These are phyloP conservation scores for Brassica cretica DNA, from an alignment of 345 rosid species.

Conservation along the genomic window DNA sequence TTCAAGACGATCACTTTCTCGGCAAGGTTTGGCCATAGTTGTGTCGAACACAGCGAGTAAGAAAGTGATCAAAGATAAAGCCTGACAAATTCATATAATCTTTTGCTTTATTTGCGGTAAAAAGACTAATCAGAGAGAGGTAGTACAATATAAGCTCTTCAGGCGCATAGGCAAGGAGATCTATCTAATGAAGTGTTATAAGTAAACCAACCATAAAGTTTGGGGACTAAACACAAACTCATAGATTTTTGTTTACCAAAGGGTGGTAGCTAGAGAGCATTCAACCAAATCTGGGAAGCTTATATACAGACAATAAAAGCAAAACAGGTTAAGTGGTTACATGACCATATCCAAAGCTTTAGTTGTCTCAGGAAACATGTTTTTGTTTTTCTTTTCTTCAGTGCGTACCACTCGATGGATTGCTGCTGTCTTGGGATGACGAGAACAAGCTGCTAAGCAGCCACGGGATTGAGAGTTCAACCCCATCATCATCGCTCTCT, in stretches of 20 bases:
- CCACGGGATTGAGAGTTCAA: constrained; percentile 35
- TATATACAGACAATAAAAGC: constrained; percentile 20
- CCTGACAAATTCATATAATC: neutral
- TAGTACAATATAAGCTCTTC: neutral
- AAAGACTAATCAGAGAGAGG: neutral
- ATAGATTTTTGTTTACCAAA: neutral
- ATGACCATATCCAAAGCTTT: constrained; percentile 11
- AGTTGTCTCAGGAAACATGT: neutral
- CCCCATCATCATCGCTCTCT: neutral
- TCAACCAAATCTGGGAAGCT: constrained; percentile 16
- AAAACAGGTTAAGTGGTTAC: neutral
- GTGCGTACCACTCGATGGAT: neutral
- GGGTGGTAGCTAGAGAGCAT: neutral
- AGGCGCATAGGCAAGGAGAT: too few species aligned
- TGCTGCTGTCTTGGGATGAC: constrained; percentile 30
- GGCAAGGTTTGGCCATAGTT: too few species aligned
- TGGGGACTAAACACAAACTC: neutral
- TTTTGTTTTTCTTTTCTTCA: neutral
- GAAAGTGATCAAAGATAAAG: neutral
- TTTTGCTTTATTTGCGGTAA: neutral
- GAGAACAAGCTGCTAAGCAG: constrained; percentile 33
- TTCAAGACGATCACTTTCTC: too few species aligned
- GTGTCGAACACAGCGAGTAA: constrained; percentile 11
- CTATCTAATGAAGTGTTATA: too few species aligned
- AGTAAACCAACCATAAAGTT: too few species aligned